Evolutionary conservation across 2,329 filamentous ascomycete species (phyloP).

Genomic region (Chalaropsis ovoidea): DNA sequence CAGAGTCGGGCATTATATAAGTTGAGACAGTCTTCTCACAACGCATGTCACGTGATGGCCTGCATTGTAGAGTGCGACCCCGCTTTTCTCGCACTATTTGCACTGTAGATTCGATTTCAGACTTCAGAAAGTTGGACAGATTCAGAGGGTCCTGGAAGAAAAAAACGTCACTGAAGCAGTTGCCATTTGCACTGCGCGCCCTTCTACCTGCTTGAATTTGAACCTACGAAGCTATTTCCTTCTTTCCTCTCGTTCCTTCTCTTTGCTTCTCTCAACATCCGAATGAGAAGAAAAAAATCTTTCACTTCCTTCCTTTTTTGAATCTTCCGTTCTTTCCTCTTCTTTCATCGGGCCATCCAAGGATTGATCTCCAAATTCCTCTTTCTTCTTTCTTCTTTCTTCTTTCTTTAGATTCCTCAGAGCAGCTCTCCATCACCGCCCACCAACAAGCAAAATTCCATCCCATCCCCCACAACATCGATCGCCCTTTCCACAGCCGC

Average conservation of each 20-base stretch:
- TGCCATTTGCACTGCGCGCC: background rate
- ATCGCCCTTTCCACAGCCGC: background rate
- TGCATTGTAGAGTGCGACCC: background rate
- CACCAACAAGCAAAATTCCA: background rate
- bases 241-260: no score
- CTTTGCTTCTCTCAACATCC: background rate
- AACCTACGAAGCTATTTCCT: background rate
- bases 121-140: no score
- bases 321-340: background rate
- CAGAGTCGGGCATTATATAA: no score
- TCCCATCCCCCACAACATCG: background rate
- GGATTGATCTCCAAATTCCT: no score
- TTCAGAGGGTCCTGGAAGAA: background rate
- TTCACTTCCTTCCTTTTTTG: background rate
- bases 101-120: constrained; percentile 1
- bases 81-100: background rate
- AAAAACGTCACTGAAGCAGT: background rate
- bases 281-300: background rate
- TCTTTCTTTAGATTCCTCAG: no score
- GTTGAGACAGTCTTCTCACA: no score
- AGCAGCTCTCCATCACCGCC: no score
- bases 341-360: no score
- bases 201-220: background rate
- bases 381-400: no score
- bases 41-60: no score